phyloP scores from a whole-genome alignment of 176 grass and related monocot genomes.

The Oryza nivara region DNA sequence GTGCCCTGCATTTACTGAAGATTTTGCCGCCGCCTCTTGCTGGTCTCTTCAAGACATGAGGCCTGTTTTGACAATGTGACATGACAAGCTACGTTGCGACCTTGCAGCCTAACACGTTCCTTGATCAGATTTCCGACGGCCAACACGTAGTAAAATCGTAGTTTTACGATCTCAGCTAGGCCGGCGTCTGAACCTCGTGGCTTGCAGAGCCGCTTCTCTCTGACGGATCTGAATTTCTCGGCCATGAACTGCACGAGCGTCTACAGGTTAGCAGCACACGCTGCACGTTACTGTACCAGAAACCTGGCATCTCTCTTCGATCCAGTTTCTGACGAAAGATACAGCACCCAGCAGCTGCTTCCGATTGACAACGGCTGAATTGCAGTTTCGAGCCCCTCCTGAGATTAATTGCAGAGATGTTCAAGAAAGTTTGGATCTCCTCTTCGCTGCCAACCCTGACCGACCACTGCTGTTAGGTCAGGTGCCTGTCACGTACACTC shows the following conservation, averaged over 20 bases:
- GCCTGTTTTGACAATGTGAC: not conserved
- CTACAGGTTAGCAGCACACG: not conserved
- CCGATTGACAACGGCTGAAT: not conserved
- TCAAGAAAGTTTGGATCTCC: not conserved
- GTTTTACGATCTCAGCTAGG: not conserved
- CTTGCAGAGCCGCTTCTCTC: not conserved
- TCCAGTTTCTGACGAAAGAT: slow-evolving; percentile 29
- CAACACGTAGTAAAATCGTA: not conserved
- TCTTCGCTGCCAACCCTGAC: slow-evolving; percentile 21
- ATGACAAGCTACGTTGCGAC: not conserved
- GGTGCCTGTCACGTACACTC: slow-evolving; percentile 26
- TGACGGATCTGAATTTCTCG: not conserved
- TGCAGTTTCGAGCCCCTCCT: slow-evolving; percentile 19
- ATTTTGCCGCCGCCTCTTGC: not conserved
- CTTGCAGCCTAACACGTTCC: slow-evolving; percentile 30
- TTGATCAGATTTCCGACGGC: not conserved
- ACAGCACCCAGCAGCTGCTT: not conserved
- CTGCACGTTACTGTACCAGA: slow-evolving; percentile 10
- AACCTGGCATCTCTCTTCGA: not conserved
- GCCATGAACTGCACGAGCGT: slow-evolving; percentile 11
- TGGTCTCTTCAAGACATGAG: not conserved
- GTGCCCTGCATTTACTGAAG: not conserved
- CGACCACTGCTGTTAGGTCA: slow-evolving; percentile 28
- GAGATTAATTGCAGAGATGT: not conserved
- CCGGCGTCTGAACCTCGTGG: slow-evolving; percentile 15